Conservation (phyloP, 2,329 filamentous ascomycete species). For the Aspergillus pseudoterreus region DNA sequence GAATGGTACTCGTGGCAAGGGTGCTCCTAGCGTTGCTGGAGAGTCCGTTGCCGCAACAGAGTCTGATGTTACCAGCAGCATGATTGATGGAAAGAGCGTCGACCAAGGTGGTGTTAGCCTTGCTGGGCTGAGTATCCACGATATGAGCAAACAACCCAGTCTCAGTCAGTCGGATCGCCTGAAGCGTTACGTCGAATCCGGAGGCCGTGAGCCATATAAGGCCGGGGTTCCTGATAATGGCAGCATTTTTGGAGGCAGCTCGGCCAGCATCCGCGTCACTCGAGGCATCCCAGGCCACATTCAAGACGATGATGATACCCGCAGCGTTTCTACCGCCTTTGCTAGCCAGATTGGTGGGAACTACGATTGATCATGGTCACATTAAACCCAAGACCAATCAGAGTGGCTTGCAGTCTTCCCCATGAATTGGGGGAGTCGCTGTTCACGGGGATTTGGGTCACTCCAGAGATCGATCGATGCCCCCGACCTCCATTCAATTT, state of each 20-base stretch:
- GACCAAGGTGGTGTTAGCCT: conserved; percentile 85
- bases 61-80: conserved; percentile 75
- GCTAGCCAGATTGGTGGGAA: conserved; percentile 81
- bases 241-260: conserved; percentile 65
- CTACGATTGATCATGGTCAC: conserved; percentile 52
- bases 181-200: conserved; percentile 89
- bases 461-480: conserved; percentile 12
- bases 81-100: conserved; percentile 67
- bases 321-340: conserved; percentile 94
- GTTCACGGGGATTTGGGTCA: conserved; percentile 11
- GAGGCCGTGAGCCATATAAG: conserved; percentile 60
- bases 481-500: conserved; percentile 10
- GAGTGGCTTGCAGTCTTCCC: conserved; percentile 14
- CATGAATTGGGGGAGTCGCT: conserved; percentile 10
- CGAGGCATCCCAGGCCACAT: conserved; percentile 39
- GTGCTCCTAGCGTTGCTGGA: conserved; percentile 74
- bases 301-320: conserved; percentile 81
- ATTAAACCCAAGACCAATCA: conserved; percentile 6
- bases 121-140: conserved; percentile 72
- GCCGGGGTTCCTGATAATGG: conserved; percentile 51
- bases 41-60: conserved; percentile 92
- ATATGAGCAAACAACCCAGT: conserved; percentile 67
- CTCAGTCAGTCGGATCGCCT: conserved; percentile 84
- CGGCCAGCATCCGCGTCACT: conserved; percentile 47
- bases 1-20: conserved; percentile 63